phyloP scores from a whole-genome alignment of 495 filamentous ascomycete species.

The Penicillium simplicissimum region DNA sequence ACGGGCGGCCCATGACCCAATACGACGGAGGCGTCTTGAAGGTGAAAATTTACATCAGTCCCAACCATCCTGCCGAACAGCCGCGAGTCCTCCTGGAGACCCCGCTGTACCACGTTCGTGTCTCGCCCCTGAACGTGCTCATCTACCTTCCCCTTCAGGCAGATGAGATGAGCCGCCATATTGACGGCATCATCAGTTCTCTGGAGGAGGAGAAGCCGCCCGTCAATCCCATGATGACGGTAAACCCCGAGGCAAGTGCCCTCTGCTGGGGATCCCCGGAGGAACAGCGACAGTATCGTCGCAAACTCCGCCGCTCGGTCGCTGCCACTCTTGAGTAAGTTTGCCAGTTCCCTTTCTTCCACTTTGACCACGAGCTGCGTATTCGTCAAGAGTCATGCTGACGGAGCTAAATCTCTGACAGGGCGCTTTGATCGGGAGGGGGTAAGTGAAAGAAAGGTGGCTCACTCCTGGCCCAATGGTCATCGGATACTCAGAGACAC shows the following conservation, averaged over 20 bases:
- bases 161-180: constrained; percentile 81
- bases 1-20: constrained; percentile 90
- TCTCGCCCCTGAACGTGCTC: constrained; percentile 72
- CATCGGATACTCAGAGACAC: neutral
- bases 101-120: constrained; percentile 83
- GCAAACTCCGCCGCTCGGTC: constrained; percentile 66
- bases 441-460: neutral
- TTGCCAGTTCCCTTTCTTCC: too few species aligned
- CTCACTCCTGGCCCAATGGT: neutral
- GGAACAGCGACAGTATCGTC: constrained; percentile 79
- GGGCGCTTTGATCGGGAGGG: neutral
- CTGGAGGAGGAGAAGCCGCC: constrained; percentile 85
- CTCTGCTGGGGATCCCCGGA: constrained; percentile 83
- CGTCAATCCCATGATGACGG: constrained; percentile 87
- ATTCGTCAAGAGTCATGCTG: neutral
- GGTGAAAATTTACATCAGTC: constrained; percentile 77
- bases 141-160: constrained; percentile 76
- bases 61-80: constrained; percentile 89
- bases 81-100: constrained; percentile 82
- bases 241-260: constrained; percentile 83
- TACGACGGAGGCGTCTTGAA: constrained; percentile 89
- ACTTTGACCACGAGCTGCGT: too few species aligned
- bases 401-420: neutral
- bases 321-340: constrained; percentile 56
- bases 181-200: constrained; percentile 79